phyloP scores from a whole-genome alignment of 306 rosid genomes.

The Hippophae tibetana region DNA sequence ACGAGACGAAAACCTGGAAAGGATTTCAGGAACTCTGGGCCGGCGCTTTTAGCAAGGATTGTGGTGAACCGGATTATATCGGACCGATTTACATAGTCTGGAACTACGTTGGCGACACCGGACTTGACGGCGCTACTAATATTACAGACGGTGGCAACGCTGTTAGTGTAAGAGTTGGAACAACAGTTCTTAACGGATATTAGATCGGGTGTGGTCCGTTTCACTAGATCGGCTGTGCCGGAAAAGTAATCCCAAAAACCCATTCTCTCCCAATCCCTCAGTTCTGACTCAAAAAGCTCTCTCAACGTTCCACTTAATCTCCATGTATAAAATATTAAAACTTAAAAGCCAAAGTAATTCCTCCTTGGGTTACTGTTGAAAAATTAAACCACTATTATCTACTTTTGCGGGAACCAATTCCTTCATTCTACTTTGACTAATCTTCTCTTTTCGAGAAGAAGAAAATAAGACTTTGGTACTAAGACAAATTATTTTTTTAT shows the following conservation, averaged over 20 bases:
- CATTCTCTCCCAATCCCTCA: slow-evolving; percentile 3
- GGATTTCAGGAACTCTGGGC: slow-evolving; percentile 4
- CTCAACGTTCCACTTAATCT: no score
- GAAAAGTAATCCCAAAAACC: slow-evolving; percentile 7
- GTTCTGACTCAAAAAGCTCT: no score
- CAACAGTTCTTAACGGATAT: slow-evolving; percentile 1
- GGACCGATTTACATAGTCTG: not conserved
- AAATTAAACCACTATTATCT: no score
- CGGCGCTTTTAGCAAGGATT: not conserved
- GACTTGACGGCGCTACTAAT: not conserved
- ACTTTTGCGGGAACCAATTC: no score
- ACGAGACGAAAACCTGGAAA: slow-evolving; percentile 1
- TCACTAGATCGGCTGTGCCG: not conserved
- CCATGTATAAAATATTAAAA: no score
- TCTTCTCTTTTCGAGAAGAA: no score
- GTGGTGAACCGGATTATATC: not conserved
- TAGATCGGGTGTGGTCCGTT: slow-evolving; percentile 5
- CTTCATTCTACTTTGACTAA: no score
- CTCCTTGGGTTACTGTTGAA: no score
- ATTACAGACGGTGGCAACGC: slow-evolving; percentile 4
- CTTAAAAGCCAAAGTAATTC: no score
- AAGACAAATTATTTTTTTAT: no score
- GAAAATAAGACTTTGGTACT: no score
- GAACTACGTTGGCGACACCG: not conserved
- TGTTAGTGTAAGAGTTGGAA: slow-evolving; percentile 1